Base-by-base conservation (phyloP, 2,329 filamentous ascomycete species). In the Stemphylium vesicarium region DNA sequence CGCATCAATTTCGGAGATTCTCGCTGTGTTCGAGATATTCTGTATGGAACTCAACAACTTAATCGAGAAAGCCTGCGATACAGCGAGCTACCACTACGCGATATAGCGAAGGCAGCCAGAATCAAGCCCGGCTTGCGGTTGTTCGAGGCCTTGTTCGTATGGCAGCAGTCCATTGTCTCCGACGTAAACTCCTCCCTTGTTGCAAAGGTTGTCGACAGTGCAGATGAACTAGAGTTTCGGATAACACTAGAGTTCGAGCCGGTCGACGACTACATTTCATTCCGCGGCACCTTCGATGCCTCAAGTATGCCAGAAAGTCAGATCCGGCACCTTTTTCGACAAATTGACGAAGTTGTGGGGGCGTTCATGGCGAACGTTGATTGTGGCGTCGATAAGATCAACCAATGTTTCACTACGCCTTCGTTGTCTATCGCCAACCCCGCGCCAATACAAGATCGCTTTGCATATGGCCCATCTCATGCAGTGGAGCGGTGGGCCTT, bases 141-240 rank as follows among this genome's bases (percentile, higher is more conserved):
- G 0, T 96, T 94, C 63, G 90, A 96, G 62, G 82, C 88, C 0
- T 78, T 96, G 0, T 88, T 96, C 65, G 87, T 93, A 0, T 97
- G 93, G 81, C 93, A 97, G 65, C 88, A 96, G 68, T 89, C 88
- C 0, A 78, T 89, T 15, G 60, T 74, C 1, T 72, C 73, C 13
- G 57, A 61, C 2, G 60, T 69, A n/a, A 41, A 46, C 11, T 40
- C 57, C 15, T 59, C 68, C 3, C 68, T 77, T 64, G 63, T 65
- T 59, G 78, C 94, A 0, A 73, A 67, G 9, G 80, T 92, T 50
- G 70, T 84, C 0, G 81, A 83, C 22, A 86, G 89, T 47, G 74
- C 82, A 4, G 93, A 97, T 69, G 84, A 85, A 18, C 78, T 95
- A 6, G 92, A 96, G 69, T 92, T 91, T 37, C 86, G 85, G 50